phyloP scores from a whole-genome alignment of 495 filamentous ascomycete genomes.

The Trichoderma orchidacearum region DNA sequence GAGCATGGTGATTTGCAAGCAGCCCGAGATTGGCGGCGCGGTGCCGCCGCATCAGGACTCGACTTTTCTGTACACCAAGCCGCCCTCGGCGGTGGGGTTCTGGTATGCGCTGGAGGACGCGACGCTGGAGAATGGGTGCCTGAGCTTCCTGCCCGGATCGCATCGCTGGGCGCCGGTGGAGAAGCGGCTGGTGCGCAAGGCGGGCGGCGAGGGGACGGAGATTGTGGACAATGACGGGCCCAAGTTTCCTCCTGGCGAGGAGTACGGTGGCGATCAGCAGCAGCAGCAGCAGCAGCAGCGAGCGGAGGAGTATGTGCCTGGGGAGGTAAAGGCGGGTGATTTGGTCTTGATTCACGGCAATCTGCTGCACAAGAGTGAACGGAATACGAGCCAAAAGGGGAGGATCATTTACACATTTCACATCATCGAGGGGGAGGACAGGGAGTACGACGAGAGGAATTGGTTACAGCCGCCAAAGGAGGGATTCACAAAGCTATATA shows the following conservation, averaged over 20 bases:
- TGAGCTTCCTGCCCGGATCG: slow-evolving; percentile 71
- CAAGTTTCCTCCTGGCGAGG: slow-evolving; percentile 27
- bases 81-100: slow-evolving; percentile 81
- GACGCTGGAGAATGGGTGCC: slow-evolving; percentile 67
- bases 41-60: slow-evolving; percentile 84
- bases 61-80: slow-evolving; percentile 84
- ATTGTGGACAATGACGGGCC: slow-evolving; percentile 33
- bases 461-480: slow-evolving; percentile 77
- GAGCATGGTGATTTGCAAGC: slow-evolving; percentile 97
- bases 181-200: slow-evolving; percentile 61
- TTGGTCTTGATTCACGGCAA: slow-evolving; percentile 94
- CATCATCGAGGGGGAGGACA: slow-evolving; percentile 74
- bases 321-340: slow-evolving; percentile 71
- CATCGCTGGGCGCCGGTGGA: slow-evolving; percentile 52
- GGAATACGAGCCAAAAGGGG: slow-evolving; percentile 69
- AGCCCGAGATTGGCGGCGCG: slow-evolving; percentile 83
- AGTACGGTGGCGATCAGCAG: slow-evolving; percentile 20
- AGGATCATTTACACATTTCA: slow-evolving; percentile 97
- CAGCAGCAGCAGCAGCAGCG: slow-evolving; percentile 13
- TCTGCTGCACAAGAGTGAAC: slow-evolving; percentile 90
- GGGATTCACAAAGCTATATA: slow-evolving; percentile 60
- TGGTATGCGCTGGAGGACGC: slow-evolving; percentile 96
- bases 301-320: slow-evolving; percentile 49
- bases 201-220: slow-evolving; percentile 29
- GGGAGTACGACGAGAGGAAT: slow-evolving; percentile 69